Evolutionary conservation across 2,329 filamentous ascomycete species (phyloP), one percentile per base, ranked within the genome.

Genomic region (Trichoderma hamatum): DNA sequence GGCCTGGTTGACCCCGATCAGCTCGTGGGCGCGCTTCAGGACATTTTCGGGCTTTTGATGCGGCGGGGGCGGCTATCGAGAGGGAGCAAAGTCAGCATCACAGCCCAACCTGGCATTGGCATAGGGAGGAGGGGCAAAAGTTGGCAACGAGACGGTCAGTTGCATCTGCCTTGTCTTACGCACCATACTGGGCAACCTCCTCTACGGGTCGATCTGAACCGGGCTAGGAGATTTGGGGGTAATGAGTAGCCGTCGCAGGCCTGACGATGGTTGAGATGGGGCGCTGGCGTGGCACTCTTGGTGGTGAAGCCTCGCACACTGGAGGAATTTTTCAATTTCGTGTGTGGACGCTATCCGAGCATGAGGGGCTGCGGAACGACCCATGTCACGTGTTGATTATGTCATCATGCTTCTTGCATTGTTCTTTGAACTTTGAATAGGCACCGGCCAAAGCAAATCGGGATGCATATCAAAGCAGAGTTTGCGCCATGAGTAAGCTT

Each of bases 11-110:
- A 99, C 96, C 79, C 94, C 96, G 85, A 98, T 97, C 83, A 99
- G 93, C 87, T 99, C 96, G 83, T 98, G 92, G 73, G 96, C 96
- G 82, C 96, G 90, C 89, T 97, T 97, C 82, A 98, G 90, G 80
- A 97, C 94, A 90, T 99, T 99, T 86, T 99, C 96, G 79, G 96
- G 96, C 84, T 97, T 97, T 81, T 96, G 94, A 82, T 98, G 94
- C 76, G 94, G 92, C 84, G 94, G 94, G 81, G 96, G 96, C 86
- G 96, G 93, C 96, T 95, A 72, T 76, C 54, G 36, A 36, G 34
- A 68, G 71, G 69, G 71, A 67, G 56, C 62, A 64, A 70, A 69
- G 74, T 79, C 71, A 78, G 72, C 71, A 77, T 76, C 69, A 71
- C 69, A 39, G 64, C 66, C 46, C 61, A 67, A 68, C 64, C 68